Evolutionary conservation across 495 filamentous ascomycete species (phyloP).

Genomic region (Hypoxylon lienhwacheense): DNA sequence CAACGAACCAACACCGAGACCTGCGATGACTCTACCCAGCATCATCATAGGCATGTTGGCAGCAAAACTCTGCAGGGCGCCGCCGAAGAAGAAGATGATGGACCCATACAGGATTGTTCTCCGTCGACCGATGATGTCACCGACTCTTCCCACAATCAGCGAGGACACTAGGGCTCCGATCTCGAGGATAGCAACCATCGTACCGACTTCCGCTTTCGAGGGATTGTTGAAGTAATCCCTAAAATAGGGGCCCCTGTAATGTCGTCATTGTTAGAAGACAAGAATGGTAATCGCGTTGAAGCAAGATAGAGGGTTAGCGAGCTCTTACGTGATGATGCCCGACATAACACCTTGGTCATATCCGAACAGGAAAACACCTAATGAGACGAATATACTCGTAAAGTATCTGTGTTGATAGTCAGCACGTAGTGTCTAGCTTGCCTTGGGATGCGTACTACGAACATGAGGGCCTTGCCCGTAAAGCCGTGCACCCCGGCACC

Average conservation of each 20-base stretch:
- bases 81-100: slow-evolving; percentile 86
- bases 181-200: slow-evolving; percentile 95
- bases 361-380: slow-evolving; percentile 96
- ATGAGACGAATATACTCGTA: slow-evolving; percentile 95
- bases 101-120: slow-evolving; percentile 94
- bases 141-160: slow-evolving; percentile 81
- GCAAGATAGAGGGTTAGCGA: slow-evolving; percentile 5
- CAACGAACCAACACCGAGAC: slow-evolving; percentile 88
- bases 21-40: slow-evolving; percentile 84
- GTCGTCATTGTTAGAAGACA: slow-evolving; percentile 19
- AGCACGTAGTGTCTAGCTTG: slow-evolving; percentile 29
- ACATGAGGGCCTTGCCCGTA: slow-evolving; percentile 94
- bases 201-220: slow-evolving; percentile 79
- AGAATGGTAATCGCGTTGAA: slow-evolving; percentile 15
- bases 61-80: slow-evolving; percentile 80
- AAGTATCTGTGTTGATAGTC: slow-evolving; percentile 71
- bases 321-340: slow-evolving; percentile 79
- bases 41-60: slow-evolving; percentile 89
- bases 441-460: slow-evolving; percentile 42
- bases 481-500: slow-evolving; percentile 82
- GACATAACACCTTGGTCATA: slow-evolving; percentile 99
- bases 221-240: slow-evolving; percentile 91
- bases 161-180: slow-evolving; percentile 91
- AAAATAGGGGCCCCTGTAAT: slow-evolving; percentile 75
- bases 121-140: slow-evolving; percentile 87